Evolutionary conservation across 768 basidiomycete species (phyloP), one percentile per base, ranked within the genome.

Genomic region (Amanita rubescens): DNA sequence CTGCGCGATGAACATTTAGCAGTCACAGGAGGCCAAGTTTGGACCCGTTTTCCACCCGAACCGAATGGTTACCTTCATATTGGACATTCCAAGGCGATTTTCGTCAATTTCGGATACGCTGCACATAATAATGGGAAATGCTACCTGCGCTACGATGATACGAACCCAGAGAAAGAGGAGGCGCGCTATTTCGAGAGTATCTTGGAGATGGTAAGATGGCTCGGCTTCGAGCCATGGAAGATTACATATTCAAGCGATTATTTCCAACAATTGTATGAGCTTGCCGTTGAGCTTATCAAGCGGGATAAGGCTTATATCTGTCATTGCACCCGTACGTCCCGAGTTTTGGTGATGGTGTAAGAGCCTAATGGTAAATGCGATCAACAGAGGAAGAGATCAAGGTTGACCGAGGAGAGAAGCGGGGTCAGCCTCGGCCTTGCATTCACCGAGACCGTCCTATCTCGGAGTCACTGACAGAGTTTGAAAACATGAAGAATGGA

Each of bases 241-340:
- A 94, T 99, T 75, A 98, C 96, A 3, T 98, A 98, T 70, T 97
- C 95, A 45, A 96, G 93, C 64, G 95, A 98, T 69, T 90, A 99
- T 70, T 99, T 99, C 66, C 79, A 87, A 52, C 73, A 84, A 62
- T 72, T 99, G 20, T 89, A 93, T 61, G 85, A 85, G 5, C 77
- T 97, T 27, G 96, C 94, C 1, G 77, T 90, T 15, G 86, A 94
- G 63, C 72, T 98, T 48, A 94, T 94, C 57, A 84, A 83, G 67
- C 77, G 90, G 24, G 93, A 90, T 60, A 90, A 91, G 70, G 96
- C 90, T 6, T 99, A 98, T 72, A 84, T 98, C 1, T 96, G 94
- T 63, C 89, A 95, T 65, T 98, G 95, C 67, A 88, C 90, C 61
- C 90, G 95, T 97, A 38, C 42, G 52, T 30, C 25, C 19, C 6